phyloP scores from a whole-genome alignment of 805 yeast species.

The Lipomyces yamanashiensis region DNA sequence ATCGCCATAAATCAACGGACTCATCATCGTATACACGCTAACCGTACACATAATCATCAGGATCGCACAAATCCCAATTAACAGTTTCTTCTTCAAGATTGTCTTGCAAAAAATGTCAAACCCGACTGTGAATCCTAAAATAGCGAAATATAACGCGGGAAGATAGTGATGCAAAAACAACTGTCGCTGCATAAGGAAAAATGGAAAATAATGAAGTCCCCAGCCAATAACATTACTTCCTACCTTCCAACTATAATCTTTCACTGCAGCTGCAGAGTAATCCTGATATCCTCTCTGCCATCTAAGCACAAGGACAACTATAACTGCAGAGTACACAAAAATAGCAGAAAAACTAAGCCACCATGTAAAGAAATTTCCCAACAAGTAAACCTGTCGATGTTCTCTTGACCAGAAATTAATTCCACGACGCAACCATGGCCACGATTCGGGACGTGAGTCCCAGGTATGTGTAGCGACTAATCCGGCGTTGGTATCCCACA shows the following conservation, averaged over 20 bases:
- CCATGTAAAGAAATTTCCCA: conserved; percentile 70
- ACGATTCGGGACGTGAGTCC: conserved; percentile 61
- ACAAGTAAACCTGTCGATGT: conserved; percentile 55
- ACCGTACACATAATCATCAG: conserved; percentile 56
- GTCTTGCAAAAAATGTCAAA: conserved; percentile 45
- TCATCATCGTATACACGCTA: conserved; percentile 61
- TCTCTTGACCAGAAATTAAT: conserved; percentile 58
- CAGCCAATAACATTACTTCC: conserved; percentile 66
- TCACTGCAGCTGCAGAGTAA: conserved; percentile 40
- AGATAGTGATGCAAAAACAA: conserved; percentile 91
- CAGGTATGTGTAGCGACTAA: conserved; percentile 55
- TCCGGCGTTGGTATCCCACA: conserved; percentile 57
- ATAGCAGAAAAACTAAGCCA: conserved; percentile 50
- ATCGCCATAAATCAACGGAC: conserved; percentile 77
- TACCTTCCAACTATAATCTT: conserved; percentile 45
- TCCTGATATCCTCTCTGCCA: conserved; percentile 50
- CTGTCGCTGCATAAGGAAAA: conserved; percentile 90
- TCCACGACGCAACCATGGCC: conserved; percentile 69
- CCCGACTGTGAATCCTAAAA: conserved; percentile 71
- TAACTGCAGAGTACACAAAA: conserved; percentile 40
- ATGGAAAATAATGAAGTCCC: conserved; percentile 88
- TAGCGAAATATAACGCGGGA: conserved; percentile 89
- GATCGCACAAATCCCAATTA: conserved; percentile 54
- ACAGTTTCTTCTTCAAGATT: conserved; percentile 48
- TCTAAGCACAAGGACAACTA: conserved; percentile 42